Evolutionary conservation across 208 protist species (phyloP).

Genomic region (Leishmania aethiopica): DNA sequence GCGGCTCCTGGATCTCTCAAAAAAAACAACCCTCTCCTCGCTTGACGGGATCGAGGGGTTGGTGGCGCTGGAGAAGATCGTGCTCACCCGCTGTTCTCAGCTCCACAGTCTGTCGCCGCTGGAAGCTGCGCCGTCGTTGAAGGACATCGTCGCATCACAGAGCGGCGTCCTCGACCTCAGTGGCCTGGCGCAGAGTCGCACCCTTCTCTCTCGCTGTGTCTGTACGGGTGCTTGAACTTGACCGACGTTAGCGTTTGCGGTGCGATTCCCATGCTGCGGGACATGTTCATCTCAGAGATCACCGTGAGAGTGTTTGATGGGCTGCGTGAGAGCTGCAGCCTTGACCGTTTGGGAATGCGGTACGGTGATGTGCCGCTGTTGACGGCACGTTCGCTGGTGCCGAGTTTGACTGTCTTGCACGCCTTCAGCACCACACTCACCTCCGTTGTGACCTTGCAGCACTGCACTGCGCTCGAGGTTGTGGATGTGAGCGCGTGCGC

Average conservation of each 20-base stretch:
- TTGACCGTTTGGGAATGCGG: conserved; percentile 20
- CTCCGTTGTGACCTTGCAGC: conserved; percentile 20
- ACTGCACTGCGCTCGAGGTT: conserved; percentile 11
- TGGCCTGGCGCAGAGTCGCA: conserved; percentile 24
- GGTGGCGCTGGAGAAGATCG: conserved; percentile 16
- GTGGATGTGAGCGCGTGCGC: conserved; percentile 24
- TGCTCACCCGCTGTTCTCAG: conserved; percentile 11
- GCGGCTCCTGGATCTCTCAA: conserved; percentile 25
- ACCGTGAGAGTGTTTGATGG: conserved; percentile 24
- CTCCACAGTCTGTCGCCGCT: conserved; percentile 24
- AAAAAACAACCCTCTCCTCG: conserved; percentile 1
- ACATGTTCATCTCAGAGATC: conserved; percentile 36
- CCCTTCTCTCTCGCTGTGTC: conserved; percentile 22
- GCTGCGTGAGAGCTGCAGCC: conserved; percentile 19
- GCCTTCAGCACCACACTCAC: conserved; percentile 19
- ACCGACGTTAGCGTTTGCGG: conserved; percentile 30
- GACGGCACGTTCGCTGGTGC: conserved; percentile 6
- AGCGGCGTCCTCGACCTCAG: conserved; percentile 26
- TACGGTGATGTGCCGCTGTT: conserved; percentile 23
- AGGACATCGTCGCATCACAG: conserved; percentile 26
- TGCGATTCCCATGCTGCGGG: conserved; percentile 19
- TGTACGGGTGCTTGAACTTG: conserved; percentile 31
- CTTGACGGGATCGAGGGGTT: conserved; percentile 20
- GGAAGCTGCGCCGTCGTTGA: conserved; percentile 9
- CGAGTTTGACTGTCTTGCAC: conserved; percentile 22